These are phyloP conservation scores for Blastocystis sp. DNA, from an alignment of 352 stramenopile species.

Conservation along the genomic window DNA sequence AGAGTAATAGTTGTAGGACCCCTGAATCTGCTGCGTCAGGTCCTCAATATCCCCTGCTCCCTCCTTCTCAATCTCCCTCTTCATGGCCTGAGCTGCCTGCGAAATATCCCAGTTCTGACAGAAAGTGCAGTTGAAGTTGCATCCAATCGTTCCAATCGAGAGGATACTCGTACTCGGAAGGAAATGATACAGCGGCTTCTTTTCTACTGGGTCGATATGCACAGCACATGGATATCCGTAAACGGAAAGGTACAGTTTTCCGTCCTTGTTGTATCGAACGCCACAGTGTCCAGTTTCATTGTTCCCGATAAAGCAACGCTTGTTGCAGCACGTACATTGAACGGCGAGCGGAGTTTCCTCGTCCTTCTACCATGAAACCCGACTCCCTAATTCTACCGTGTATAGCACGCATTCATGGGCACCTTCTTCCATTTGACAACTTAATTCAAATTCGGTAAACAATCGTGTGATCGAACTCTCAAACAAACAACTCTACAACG, in stretches of 20 bases:
- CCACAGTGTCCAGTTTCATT: constrained; percentile 28
- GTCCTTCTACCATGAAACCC: neutral
- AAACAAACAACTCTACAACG: constrained; percentile 20
- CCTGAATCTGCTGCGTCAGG: neutral
- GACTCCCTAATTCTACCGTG: neutral
- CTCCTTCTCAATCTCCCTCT: neutral
- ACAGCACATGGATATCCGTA: constrained; percentile 54
- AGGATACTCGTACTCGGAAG: constrained; percentile 48
- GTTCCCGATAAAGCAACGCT: constrained; percentile 43
- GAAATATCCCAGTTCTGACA: constrained; percentile 57
- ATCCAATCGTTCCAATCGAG: constrained; percentile 55
- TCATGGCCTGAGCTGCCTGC: neutral
- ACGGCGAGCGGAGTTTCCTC: constrained; percentile 11
- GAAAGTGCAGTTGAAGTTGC: constrained; percentile 55
- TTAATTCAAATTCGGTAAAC: neutral
- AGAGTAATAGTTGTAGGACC: constrained; percentile 10
- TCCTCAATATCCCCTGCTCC: constrained; percentile 23
- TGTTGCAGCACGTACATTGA: constrained; percentile 29
- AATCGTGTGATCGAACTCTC: neutral
- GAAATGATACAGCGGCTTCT: constrained; percentile 57
- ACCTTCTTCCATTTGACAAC: neutral
- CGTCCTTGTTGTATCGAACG: constrained; percentile 53
- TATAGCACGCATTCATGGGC: constrained; percentile 32
- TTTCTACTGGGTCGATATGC: constrained; percentile 54
- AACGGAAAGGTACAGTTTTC: constrained; percentile 51